Evolutionary conservation across 1,284 basidiomycete species (phyloP), one percentile per base, ranked within the genome.

Genomic region (Volvariella surrecta): DNA sequence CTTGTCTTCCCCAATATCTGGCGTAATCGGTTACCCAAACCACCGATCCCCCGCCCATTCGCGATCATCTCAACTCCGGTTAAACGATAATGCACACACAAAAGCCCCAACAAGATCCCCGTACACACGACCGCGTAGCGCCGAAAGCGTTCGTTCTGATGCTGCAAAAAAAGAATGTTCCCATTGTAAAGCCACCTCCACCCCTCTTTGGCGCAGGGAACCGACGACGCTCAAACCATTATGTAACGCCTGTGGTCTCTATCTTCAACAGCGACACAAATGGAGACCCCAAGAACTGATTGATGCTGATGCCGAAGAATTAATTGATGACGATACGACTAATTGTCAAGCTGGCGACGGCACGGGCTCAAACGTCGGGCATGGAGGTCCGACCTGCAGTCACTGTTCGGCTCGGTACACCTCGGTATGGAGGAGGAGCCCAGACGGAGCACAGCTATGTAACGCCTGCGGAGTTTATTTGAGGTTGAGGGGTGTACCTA

Each of bases 391-490:
- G 1, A 63, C 69, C 46, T 72, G 70, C 43, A 69, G 63, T 46
- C 70, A 72, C 54, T 72, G 70, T 47, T 63, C 62, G 44, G 70
- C 70, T 3, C 67, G 66, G 45, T 63, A 62, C 34, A 72, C 70
- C 2, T 70, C 67, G 4, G 70, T 72, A 20, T 72, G 70, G 70
- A 56, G 70, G 37, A 57, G 70, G 42, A 70, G 67, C 51, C 71
- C 70, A 52, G 60, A 62, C 1, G 69, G 69, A 1, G 66, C 63
- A n/a, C 68, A 71, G 50, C 58, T 72, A 0, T 72, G 70, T 48
- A 72, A 72, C 44, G 70, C 70, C 2, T 72, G 70, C 50, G 70
- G 70, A n/a, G 70, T 72, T 4, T 72, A 72, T 48, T 56, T 56
- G 32, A 58, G 70, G 32, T 59, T 72, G 39, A 58, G 68, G 8